phyloP scores from a whole-genome alignment of 306 rosid species.

The Quercus engelmannii region DNA sequence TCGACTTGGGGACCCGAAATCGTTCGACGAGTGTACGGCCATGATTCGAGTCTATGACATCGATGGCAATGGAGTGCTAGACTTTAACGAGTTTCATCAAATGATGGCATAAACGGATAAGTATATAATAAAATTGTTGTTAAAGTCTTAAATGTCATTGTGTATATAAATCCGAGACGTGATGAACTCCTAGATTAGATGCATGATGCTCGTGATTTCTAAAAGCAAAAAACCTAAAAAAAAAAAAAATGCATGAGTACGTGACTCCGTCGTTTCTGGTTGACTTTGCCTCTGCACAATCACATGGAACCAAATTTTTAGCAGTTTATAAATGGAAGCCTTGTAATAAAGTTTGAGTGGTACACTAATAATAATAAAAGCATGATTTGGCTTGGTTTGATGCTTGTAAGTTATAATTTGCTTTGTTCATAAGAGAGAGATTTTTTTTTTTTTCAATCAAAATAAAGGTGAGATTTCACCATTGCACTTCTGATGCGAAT shows the following conservation, averaged over 20 bases:
- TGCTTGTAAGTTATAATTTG: not conserved
- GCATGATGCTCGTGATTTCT: too few species aligned
- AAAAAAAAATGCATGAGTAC: not conserved
- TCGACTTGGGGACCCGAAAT: constrained; percentile 61
- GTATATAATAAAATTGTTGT: too few species aligned
- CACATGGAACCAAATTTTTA: not conserved
- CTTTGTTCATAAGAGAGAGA: not conserved
- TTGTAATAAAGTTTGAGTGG: not conserved
- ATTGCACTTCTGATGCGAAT: not conserved
- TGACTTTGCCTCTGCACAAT: not conserved
- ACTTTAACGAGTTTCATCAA: constrained; percentile 66
- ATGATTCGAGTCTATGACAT: constrained; percentile 64
- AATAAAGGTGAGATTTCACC: not conserved
- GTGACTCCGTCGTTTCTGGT: not conserved
- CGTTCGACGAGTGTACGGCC: constrained; percentile 55
- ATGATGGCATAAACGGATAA: constrained; percentile 48
- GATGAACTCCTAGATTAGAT: too few species aligned
- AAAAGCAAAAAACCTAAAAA: too few species aligned
- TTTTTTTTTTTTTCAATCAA: not conserved
- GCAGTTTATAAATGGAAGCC: not conserved
- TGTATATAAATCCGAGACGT: too few species aligned
- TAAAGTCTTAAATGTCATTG: too few species aligned
- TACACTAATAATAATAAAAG: not conserved
- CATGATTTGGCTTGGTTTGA: not conserved
- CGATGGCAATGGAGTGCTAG: constrained; percentile 69